Evolutionary conservation across 208 protist genomes (phyloP).

Genomic region (Acanthamoeba lenticulata): DNA sequence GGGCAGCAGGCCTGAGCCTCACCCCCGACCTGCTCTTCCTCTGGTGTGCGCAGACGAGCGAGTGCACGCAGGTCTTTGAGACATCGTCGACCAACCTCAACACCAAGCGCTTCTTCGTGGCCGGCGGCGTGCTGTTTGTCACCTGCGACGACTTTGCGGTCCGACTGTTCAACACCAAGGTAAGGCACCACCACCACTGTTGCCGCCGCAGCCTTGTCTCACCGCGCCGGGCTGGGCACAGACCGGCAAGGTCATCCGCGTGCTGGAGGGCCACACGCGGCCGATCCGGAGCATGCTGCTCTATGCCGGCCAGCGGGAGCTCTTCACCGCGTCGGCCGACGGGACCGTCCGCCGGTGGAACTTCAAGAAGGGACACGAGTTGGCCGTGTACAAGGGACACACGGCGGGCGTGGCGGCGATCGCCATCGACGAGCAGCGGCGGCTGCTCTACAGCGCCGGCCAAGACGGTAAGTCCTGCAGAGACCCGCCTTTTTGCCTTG

Average conservation of each 20-base stretch:
- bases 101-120: neutral
- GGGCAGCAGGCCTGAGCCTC: no score
- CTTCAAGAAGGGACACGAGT: neutral
- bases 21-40: neutral
- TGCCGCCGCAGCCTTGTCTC: neutral
- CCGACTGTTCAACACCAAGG: neutral
- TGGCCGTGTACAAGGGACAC: slow-evolving; percentile 7
- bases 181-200: neutral
- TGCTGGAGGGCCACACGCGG: slow-evolving; percentile 37
- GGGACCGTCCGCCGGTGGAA: slow-evolving; percentile 27
- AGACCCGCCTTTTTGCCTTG: neutral
- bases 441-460: slow-evolving; percentile 3
- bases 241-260: neutral
- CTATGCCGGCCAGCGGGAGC: neutral
- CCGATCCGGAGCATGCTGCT: neutral
- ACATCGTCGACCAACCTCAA: slow-evolving; percentile 24
- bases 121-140: neutral
- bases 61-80: neutral
- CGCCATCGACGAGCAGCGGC: neutral
- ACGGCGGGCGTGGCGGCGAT: neutral
- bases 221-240: neutral
- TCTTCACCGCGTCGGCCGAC: neutral
- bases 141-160: neutral
- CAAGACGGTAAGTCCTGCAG: neutral
- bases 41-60: neutral